Base-by-base conservation (phyloP, 2,329 filamentous ascomycete genomes). In the Aphanoascus verrucosus region DNA sequence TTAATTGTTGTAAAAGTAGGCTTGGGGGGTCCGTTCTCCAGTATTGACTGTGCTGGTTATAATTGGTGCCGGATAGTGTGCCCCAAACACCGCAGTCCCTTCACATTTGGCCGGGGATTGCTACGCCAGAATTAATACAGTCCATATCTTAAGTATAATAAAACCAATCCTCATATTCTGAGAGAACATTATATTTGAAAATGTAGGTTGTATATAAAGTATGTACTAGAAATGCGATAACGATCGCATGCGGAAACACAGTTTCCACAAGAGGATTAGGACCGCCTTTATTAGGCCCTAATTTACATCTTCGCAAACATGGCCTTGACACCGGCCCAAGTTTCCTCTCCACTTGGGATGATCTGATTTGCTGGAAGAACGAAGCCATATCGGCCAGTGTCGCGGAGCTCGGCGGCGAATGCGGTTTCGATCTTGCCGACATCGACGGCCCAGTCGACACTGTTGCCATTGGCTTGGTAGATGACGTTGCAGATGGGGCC, bases 401-500 rank as follows among this genome's bases (percentile, higher is more conserved):
- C 75, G 53, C 75, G 67, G 56, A 78, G 58, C 65, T 78, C 76
- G 15, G 75, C 69, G 1, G 74, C 74, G 60, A 76, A 77, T 15
- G 67, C 68, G 57, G 69, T 75, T 15, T 69, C 67, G 8, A 74
- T 69, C 37, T 66, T 64, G 47, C 69, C 64, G 3, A 74, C 67
- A 45, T 74, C 74, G 17, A 63, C 62, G 44, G 69, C 68, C 54
- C 73, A 77, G 62, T 78, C 76, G 19, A 73, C 72, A 37, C 57
- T 60, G 53, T 57, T 57, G 28, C 61, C 61, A 23, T 56, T 57
- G 15, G 79, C 77, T 57, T 77, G 72, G 65, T 84, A 84, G 58
- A 84, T 80, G 31, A 79, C 83, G 41, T 67, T 67, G 65, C 82
- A 84, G 57, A 80, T 76, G 0, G 74, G 73, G 0, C 76, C 76